Evolutionary conservation across 768 basidiomycete genomes (phyloP).

Genomic region (Suillus clintonianus): DNA sequence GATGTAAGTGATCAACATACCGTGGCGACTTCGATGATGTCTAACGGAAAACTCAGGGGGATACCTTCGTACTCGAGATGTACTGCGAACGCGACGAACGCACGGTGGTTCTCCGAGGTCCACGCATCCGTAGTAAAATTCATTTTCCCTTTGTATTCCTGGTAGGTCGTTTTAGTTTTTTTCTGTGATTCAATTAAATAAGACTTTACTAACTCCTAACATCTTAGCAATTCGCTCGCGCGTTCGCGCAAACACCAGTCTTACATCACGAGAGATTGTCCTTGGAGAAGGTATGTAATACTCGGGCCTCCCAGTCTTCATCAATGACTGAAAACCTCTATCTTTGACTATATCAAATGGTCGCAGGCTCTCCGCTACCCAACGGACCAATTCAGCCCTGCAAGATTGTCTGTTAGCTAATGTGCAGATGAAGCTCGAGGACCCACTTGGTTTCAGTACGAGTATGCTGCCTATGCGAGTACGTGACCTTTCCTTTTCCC

Average conservation of each 20-base stretch:
- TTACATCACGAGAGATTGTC: not conserved
- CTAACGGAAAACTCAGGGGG: constrained; percentile 15
- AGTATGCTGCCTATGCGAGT: constrained; percentile 28
- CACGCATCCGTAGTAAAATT: constrained; percentile 39
- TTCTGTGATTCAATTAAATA: not conserved
- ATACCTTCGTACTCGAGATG: constrained; percentile 20
- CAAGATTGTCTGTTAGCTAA: not conserved
- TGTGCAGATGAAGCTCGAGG: not conserved
- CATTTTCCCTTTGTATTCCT: constrained; percentile 32
- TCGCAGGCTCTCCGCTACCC: constrained; percentile 33
- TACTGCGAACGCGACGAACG: constrained; percentile 19
- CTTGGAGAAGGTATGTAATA: constrained; percentile 34
- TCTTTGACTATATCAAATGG: constrained; percentile 38
- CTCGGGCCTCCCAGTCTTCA: constrained; percentile 36
- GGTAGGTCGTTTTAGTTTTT: not conserved
- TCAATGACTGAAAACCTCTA: constrained; percentile 29
- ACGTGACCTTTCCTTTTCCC: constrained; percentile 30
- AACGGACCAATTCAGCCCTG: constrained; percentile 34
- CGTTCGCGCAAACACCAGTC: not conserved
- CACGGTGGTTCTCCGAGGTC: constrained; percentile 34
- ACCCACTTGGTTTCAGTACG: constrained; percentile 21
- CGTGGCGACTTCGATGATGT: constrained; percentile 25
- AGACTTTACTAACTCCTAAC: not conserved
- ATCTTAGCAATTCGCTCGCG: not conserved
- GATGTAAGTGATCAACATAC: constrained; percentile 4